phyloP scores from a whole-genome alignment of 2,329 filamentous ascomycete species.

The Cladorrhinum sp. region DNA sequence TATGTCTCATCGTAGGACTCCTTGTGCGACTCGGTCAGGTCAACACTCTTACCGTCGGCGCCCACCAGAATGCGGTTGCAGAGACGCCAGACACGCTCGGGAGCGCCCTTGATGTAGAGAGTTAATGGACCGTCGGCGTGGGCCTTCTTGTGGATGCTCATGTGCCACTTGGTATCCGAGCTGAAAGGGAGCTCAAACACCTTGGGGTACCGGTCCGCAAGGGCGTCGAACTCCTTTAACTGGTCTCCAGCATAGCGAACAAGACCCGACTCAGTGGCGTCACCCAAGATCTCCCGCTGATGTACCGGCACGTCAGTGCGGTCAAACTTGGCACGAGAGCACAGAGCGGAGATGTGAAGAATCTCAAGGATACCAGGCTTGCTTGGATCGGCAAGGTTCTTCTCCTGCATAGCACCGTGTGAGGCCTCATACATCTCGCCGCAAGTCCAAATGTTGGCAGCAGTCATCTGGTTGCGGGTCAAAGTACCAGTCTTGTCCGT shows the following conservation, averaged over 20 bases:
- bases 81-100: conserved; percentile 49
- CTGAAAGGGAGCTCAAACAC: conserved; percentile 63
- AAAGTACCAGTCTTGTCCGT: conserved; percentile 65
- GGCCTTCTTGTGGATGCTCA: conserved; percentile 57
- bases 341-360: conserved; percentile 16
- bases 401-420: conserved; percentile 59
- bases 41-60: conserved; percentile 36
- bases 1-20: conserved; percentile 15
- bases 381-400: conserved; percentile 52
- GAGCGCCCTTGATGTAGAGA: conserved; percentile 54
- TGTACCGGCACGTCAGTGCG: conserved; percentile 20
- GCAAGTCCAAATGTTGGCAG: conserved; percentile 29
- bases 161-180: conserved; percentile 59
- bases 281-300: conserved; percentile 22
- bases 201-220: conserved; percentile 44
- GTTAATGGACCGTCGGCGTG: conserved; percentile 28
- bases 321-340: conserved; percentile 22
- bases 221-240: conserved; percentile 44
- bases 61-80: conserved; percentile 49
- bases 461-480: conserved; percentile 62
- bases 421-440: conserved; percentile 37
- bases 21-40: conserved; percentile 10
- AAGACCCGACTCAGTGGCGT: conserved; percentile 24
- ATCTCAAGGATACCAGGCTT: conserved; percentile 46
- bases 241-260: conserved; percentile 58